Conservation (phyloP, 306 rosid genomes). For the Quercus berberidifolia region DNA sequence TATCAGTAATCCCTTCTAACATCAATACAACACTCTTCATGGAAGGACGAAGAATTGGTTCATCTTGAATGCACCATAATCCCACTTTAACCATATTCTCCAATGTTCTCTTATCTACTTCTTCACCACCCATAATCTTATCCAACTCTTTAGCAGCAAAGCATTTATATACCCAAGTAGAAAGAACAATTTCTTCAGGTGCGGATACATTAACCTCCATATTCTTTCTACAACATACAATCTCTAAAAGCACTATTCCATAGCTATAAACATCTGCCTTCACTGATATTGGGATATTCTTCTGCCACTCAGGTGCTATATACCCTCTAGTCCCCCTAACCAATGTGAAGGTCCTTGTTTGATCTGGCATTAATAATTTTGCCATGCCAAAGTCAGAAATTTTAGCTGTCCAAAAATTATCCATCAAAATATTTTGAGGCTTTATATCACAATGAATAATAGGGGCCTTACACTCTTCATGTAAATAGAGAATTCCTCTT, state of each 20-base stretch:
- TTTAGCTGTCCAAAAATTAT: not conserved
- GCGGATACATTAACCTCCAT: not conserved
- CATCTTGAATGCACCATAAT: not conserved
- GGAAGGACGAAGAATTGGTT: too few species aligned
- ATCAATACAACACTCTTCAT: too few species aligned
- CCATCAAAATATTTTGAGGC: not conserved
- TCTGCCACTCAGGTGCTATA: slow-evolving; percentile 19
- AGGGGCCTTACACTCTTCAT: too few species aligned
- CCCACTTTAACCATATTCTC: slow-evolving; percentile 14
- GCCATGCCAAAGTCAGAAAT: slow-evolving; percentile 8
- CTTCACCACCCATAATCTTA: slow-evolving; percentile 11
- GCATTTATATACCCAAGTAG: slow-evolving; percentile 16
- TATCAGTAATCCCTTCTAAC: too few species aligned
- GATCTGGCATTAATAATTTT: not conserved
- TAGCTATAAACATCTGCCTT: slow-evolving; percentile 16
- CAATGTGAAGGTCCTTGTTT: not conserved
- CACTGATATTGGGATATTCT: slow-evolving; percentile 4
- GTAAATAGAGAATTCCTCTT: too few species aligned
- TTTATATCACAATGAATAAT: too few species aligned
- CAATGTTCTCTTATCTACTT: slow-evolving; percentile 8
- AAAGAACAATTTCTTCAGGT: slow-evolving; percentile 4
- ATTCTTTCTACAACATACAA: slow-evolving; percentile 4
- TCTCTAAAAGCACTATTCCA: slow-evolving; percentile 11
- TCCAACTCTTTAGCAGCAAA: slow-evolving; percentile 6
- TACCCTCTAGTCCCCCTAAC: not conserved